Evolutionary conservation across 2,329 filamentous ascomycete genomes (phyloP).

Genomic region (Acephala macrosclerotiorum): DNA sequence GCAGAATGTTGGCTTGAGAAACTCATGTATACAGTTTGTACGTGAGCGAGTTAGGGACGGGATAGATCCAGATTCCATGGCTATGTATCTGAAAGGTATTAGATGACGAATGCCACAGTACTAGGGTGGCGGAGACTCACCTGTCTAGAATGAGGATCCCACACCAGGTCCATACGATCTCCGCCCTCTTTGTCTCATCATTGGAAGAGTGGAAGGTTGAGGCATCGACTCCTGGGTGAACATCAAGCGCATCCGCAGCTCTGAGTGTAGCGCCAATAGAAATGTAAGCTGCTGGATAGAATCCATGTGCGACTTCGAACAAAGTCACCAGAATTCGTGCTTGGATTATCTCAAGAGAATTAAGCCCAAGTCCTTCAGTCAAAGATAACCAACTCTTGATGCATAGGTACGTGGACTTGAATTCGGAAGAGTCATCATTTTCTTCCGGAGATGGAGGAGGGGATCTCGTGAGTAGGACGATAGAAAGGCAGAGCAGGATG

Average conservation of each 20-base stretch:
- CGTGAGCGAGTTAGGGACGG: slow-evolving; percentile 28
- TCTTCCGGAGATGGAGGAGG: slow-evolving; percentile 14
- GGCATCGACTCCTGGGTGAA: slow-evolving; percentile 22
- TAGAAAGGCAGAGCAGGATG: slow-evolving; percentile 28
- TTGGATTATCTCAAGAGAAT: slow-evolving; percentile 29
- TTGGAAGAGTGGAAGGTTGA: slow-evolving; percentile 7
- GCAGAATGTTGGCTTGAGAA: slow-evolving; percentile 26
- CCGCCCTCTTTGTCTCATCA: slow-evolving; percentile 23
- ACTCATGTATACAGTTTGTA: slow-evolving; percentile 10
- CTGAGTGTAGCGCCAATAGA: slow-evolving; percentile 31
- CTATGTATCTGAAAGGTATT: slow-evolving; percentile 31
- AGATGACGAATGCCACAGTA: slow-evolving; percentile 15
- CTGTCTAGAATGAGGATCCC: slow-evolving; percentile 33
- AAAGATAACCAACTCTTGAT: slow-evolving; percentile 26
- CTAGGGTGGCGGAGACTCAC: slow-evolving; percentile 8
- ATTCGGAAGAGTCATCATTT: slow-evolving; percentile 22
- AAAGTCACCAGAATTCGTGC: slow-evolving; percentile 33
- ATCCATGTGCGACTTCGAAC: slow-evolving; percentile 35
- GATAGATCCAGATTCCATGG: slow-evolving; percentile 27
- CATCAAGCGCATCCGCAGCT: slow-evolving; percentile 31
- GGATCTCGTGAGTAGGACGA: slow-evolving; percentile 27
- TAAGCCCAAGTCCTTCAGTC: slow-evolving; percentile 31
- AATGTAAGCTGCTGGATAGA: slow-evolving; percentile 34
- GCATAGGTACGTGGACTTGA: slow-evolving; percentile 31
- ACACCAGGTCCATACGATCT: slow-evolving; percentile 28